Percentiles rank a stretch among this genome's conserved stretches.
phyloP scores from a whole-genome alignment of 2,329 filamentous ascomycete species.

The Endocalyx cinctus region DNA sequence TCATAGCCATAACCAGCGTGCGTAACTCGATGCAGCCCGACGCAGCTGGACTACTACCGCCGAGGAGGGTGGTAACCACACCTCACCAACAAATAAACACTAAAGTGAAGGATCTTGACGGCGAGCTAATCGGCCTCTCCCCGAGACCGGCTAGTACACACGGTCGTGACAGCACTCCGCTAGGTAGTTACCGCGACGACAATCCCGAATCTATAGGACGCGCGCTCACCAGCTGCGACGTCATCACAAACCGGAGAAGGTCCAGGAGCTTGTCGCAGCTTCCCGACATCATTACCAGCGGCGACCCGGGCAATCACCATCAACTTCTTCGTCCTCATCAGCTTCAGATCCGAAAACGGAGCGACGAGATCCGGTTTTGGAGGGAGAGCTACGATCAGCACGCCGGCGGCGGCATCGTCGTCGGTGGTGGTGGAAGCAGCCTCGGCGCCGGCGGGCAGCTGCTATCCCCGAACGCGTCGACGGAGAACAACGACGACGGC shows the following conservation, averaged over 20 bases:
- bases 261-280: slow-evolving; percentile 58
- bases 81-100: slow-evolving; percentile 36
- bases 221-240: slow-evolving; percentile 57
- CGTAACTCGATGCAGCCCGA: slow-evolving; percentile 51
- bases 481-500: slow-evolving; percentile 31
- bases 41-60: no score
- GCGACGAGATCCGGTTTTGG: slow-evolving; percentile 62
- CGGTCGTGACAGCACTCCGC: slow-evolving; percentile 39
- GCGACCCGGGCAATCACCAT: no score
- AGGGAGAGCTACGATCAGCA: slow-evolving; percentile 54
- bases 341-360: slow-evolving; percentile 43
- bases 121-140: slow-evolving; percentile 50
- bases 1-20: slow-evolving; percentile 47
- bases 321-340: no score
- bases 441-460: no score
- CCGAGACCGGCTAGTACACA: slow-evolving; percentile 59
- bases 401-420: slow-evolving; percentile 40
- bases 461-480: slow-evolving; percentile 51
- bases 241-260: slow-evolving; percentile 47
- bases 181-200: slow-evolving; percentile 33
- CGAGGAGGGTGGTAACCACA: slow-evolving; percentile 38
- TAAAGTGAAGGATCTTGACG: slow-evolving; percentile 33
- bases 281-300: slow-evolving; percentile 29
- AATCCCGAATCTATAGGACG: slow-evolving; percentile 55
- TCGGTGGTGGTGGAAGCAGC: no score